Evolutionary conservation across 179 eudicot species (phyloP), one percentile per base, ranked within the genome.

Genomic region (Corrigiola litoralis): DNA sequence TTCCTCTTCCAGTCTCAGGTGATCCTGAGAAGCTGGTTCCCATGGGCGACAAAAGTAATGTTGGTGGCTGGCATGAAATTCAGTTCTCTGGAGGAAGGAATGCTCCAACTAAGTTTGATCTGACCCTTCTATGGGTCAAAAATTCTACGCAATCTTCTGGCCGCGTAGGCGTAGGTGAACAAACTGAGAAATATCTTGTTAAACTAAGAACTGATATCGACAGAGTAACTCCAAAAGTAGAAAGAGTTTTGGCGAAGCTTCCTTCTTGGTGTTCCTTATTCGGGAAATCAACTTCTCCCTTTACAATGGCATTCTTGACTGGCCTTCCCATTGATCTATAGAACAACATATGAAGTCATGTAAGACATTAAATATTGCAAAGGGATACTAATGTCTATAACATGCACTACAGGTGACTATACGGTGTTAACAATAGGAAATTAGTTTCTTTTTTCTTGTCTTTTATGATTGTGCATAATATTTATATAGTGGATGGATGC

Each of bases 281-380:
- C 44, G 99, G 97, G 48, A 94, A 94, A 72, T 90, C 99, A 1
- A 88, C 97, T 14, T 83, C 95, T 76, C 99, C 99, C 12, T 79
- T 58, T 67, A 86, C 75, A 18, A 70, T 94, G 8, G 85, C 96
- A 40, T 90, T 94, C 74, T 75, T 94, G 54, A 81, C 75, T 29
- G 84, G 68, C 63, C 77, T 94, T 20, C 92, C 88, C 13, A 51
- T 87, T 34, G 42, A 60, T 20, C 34, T 69, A 28, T 70, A 73
- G 58, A 36, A 46, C 67, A 20, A 16, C 4, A 9, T n/a, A n/a
- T n/a, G n/a, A n/a, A n/a, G n/a, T n/a, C n/a, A n/a, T n/a, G n/a
- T n/a, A n/a, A n/a, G n/a, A n/a, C n/a, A n/a, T n/a, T n/a, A n/a
- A n/a, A n/a, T n/a, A n/a, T n/a, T n/a, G n/a, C n/a, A n/a, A n/a